Evolutionary conservation across 345 rosid species (phyloP), one percentile per base, ranked within the genome.

Genomic region (Populus deltoides): DNA sequence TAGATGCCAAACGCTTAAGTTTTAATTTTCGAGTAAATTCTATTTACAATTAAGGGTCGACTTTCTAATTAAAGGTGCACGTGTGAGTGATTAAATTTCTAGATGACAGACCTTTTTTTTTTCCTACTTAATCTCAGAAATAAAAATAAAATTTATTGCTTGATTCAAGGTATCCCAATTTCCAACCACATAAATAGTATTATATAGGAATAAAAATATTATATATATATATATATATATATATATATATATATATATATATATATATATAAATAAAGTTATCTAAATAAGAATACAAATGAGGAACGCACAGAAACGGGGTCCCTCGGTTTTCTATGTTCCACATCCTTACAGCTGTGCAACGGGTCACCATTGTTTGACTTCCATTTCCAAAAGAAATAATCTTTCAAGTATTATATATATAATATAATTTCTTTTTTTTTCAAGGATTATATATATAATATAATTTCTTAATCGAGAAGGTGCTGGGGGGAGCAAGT

Each of bases 1-100:
- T 8, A 31, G 13, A 18, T 7, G 18, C 31, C 53, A 57, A 18
- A 41, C 8, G 45, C 24, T 39, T 57, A 15, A 39, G 45, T n/a
- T 68, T 72, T 38, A 55, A 70, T 53, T 62, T 78, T 76, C 86
- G 24, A 86, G 68, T 62, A 77, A 72, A 75, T 83, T 81, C 77
- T 73, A 20, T 66, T 81, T n/a, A 75, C 20, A 72, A 75, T 49
- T 36, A 55, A 66, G 55, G 55, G 84, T 83, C 85, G 81, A 83
- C 75, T 62, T 47, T 73, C 25, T 27, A 77, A 77, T 74, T 81
- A 79, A 78, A 68, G 39, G 47, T 35, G 79, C 83, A 83, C 76
- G 81, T 79, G 88, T 38, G 76, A 71, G 67, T 49, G 73, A 72
- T 45, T 72, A 75, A 53, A 7, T 55, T 55, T 8, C 61, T 55